phyloP scores from a whole-genome alignment of 2,329 filamentous ascomycete genomes.

The Volutella citrinella region DNA sequence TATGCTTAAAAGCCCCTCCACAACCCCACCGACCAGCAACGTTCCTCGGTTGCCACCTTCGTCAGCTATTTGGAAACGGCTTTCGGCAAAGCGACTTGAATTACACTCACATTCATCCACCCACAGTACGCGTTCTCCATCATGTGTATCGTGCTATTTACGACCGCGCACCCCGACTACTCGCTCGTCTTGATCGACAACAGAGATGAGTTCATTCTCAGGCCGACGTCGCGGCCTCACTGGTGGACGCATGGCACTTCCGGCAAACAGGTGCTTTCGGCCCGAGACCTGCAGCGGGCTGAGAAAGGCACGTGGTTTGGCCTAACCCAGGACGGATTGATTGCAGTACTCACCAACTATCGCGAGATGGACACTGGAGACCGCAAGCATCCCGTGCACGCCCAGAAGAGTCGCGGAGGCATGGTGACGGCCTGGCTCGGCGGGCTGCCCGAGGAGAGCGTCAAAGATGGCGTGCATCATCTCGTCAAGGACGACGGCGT shows the following conservation, averaged over 20 bases:
- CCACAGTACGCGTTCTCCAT: too few species aligned
- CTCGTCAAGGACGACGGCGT: slow-evolving; percentile 52
- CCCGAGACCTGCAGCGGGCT: slow-evolving; percentile 58
- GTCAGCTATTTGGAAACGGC: slow-evolving; percentile 7
- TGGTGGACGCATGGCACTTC: slow-evolving; percentile 55
- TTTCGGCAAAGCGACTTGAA: too few species aligned
- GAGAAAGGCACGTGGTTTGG: slow-evolving; percentile 67
- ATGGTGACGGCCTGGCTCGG: slow-evolving; percentile 64
- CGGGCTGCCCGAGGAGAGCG: slow-evolving; percentile 43
- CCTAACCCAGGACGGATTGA: slow-evolving; percentile 55
- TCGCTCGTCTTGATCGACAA: slow-evolving; percentile 75
- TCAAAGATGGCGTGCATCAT: slow-evolving; percentile 48
- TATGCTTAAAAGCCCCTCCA: slow-evolving; percentile 18
- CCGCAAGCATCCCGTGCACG: slow-evolving; percentile 50
- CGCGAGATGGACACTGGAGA: slow-evolving; percentile 52
- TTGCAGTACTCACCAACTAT: slow-evolving; percentile 67
- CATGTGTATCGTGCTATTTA: slow-evolving; percentile 78
- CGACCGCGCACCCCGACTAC: slow-evolving; percentile 73
- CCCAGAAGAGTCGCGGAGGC: slow-evolving; percentile 56
- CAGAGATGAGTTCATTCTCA: slow-evolving; percentile 69
- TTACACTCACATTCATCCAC: too few species aligned
- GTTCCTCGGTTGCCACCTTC: slow-evolving; percentile 8
- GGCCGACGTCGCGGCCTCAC: slow-evolving; percentile 61
- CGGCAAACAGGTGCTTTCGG: slow-evolving; percentile 50
- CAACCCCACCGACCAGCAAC: slow-evolving; percentile 8